These are phyloP conservation scores for Alternaria novae-zelandiae DNA, from an alignment of 2,329 filamentous ascomycete species.

Conservation along the genomic window DNA sequence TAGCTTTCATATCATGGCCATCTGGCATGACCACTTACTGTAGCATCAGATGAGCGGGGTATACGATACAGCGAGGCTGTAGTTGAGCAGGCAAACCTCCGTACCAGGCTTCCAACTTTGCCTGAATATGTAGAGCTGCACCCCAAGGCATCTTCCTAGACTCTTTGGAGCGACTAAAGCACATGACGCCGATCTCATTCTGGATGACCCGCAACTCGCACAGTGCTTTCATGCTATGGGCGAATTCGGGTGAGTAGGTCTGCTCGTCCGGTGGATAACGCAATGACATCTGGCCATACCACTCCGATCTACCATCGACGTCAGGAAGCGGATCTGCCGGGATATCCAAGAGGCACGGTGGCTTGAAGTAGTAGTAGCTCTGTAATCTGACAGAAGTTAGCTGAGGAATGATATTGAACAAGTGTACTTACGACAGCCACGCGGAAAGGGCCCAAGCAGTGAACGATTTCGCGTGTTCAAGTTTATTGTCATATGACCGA, in stretches of 20 bases:
- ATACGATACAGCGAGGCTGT: slow-evolving; percentile 6
- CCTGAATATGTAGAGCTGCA: slow-evolving; percentile 6
- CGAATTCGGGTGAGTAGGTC: slow-evolving; percentile 1
- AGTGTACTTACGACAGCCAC: slow-evolving; percentile 7
- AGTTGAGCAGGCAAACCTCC: slow-evolving; percentile 5
- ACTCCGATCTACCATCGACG: slow-evolving; percentile 6
- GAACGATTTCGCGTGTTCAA: slow-evolving; percentile 10
- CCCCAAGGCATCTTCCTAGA: slow-evolving; percentile 4
- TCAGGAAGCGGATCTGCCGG: slow-evolving; percentile 17
- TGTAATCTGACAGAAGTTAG: neutral
- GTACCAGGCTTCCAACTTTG: slow-evolving; percentile 14
- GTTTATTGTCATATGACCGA: neutral
- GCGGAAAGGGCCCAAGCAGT: slow-evolving; percentile 16
- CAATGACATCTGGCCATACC: slow-evolving; percentile 23
- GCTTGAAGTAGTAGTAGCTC: slow-evolving; percentile 17
- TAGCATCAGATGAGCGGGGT: slow-evolving; percentile 15
- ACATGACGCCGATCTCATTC: slow-evolving; percentile 9
- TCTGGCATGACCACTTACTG: slow-evolving; percentile 10
- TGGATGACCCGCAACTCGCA: slow-evolving; percentile 16
- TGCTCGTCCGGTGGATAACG: neutral
- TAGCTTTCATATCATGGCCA: neutral
- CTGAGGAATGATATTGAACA: neutral
- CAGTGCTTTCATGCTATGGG: slow-evolving; percentile 13
- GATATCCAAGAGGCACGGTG: slow-evolving; percentile 6
- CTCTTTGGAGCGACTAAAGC: neutral